Evolutionary conservation across 805 yeast species (phyloP).

Genomic region (Clavispora fructus): DNA sequence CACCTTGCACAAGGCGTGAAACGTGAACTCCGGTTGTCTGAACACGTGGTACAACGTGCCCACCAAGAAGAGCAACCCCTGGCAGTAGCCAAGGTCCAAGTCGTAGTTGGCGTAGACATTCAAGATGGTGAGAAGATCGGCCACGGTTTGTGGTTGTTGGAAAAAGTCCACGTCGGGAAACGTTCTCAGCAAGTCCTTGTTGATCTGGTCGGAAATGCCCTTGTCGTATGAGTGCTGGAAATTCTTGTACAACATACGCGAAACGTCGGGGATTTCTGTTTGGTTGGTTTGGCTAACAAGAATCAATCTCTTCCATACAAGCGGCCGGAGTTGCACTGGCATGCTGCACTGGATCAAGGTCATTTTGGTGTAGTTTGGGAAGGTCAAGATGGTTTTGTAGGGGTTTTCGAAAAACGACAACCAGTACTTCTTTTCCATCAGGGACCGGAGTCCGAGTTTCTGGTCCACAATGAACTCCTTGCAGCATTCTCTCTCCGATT

Average conservation of each 20-base stretch:
- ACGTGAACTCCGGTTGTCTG: conserved; percentile 35
- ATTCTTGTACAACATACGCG: conserved; percentile 29
- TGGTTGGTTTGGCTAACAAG: conserved; percentile 24
- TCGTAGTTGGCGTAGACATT: conserved; percentile 63
- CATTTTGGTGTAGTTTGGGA: conserved; percentile 45
- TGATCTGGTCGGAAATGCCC: conserved; percentile 41
- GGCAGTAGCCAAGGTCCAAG: conserved; percentile 64
- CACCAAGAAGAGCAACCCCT: conserved; percentile 59
- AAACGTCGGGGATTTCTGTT: conserved; percentile 28
- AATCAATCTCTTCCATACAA: conserved; percentile 41
- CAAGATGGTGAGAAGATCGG: conserved; percentile 46
- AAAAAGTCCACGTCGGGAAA: conserved; percentile 53
- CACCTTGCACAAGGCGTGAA: conserved; percentile 48
- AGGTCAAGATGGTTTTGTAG: conserved; percentile 38
- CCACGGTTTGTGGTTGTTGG: conserved; percentile 37
- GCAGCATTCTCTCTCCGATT: conserved; percentile 6
- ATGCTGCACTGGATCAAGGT: conserved; percentile 40
- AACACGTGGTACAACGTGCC: conserved; percentile 48
- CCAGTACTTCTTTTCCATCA: conserved; percentile 38
- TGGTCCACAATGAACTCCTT: conserved; percentile 1
- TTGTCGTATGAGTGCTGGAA: conserved; percentile 39
- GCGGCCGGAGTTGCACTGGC: conserved; percentile 38
- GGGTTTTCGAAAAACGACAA: conserved; percentile 40
- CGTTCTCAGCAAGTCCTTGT: conserved; percentile 56
- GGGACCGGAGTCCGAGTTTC: conserved; percentile 6